A percentile compares a stretch with the other conserved stretches of the same genome.
Conservation (phyloP, 306 rosid genomes). For the Cicer chorassanicum region DNA sequence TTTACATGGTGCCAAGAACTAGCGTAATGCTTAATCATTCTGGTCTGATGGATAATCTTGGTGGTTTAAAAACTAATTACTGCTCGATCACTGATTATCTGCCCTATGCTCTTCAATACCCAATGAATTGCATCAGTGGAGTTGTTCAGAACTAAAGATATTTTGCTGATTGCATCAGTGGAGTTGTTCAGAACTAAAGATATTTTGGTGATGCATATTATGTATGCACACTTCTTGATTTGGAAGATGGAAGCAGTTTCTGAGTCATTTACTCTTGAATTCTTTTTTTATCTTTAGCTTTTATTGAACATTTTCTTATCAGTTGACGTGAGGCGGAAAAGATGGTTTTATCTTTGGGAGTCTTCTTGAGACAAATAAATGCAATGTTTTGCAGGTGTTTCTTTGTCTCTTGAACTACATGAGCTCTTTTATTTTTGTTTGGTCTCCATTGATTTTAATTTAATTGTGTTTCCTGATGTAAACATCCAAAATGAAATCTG, state of each 20-base stretch:
- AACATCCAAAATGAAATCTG: slow-evolving; percentile 17
- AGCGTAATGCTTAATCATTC: slow-evolving; percentile 21
- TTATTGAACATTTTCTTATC: slow-evolving; percentile 35
- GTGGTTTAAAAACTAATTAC: slow-evolving; percentile 21
- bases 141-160: neutral
- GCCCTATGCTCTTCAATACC: slow-evolving; percentile 15
- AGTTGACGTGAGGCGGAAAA: slow-evolving; percentile 17
- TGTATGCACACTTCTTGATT: slow-evolving; percentile 26
- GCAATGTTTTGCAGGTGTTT: slow-evolving; percentile 23
- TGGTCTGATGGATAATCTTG: slow-evolving; percentile 24
- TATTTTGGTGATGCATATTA: neutral
- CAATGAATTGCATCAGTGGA: slow-evolving; percentile 15
- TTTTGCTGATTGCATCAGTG: slow-evolving; percentile 6
- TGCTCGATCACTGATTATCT: slow-evolving; percentile 21
- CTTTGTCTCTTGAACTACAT: neutral
- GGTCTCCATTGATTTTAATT: slow-evolving; percentile 17
- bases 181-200: slow-evolving; percentile 10
- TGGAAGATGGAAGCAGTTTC: neutral
- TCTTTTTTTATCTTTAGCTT: neutral
- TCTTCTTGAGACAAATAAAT: neutral
- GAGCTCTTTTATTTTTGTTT: neutral
- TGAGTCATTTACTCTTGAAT: slow-evolving; percentile 16
- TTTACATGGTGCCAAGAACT: slow-evolving; percentile 26
- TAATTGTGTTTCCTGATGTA: slow-evolving; percentile 1
- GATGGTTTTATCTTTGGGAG: slow-evolving; percentile 25